These are phyloP conservation scores for Trichophyton simii DNA, from an alignment of 2,329 filamentous ascomycete genomes.

Conservation along the genomic window DNA sequence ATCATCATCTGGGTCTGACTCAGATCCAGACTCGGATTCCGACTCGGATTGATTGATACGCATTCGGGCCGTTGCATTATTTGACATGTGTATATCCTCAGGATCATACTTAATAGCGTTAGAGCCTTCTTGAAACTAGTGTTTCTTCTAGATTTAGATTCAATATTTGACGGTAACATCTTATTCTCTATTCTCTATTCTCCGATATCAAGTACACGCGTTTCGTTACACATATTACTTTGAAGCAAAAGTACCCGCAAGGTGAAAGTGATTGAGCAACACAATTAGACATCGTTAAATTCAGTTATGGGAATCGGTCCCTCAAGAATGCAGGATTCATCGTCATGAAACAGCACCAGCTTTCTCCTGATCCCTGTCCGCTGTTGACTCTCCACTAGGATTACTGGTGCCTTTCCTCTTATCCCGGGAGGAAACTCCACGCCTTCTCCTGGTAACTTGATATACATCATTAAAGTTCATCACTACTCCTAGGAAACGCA, in stretches of 20 bases:
- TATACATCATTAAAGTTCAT: slow-evolving; percentile 99
- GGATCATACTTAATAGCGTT: not conserved
- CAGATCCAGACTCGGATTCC: slow-evolving; percentile 7
- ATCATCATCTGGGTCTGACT: slow-evolving; percentile 8
- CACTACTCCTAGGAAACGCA: slow-evolving; percentile 87
- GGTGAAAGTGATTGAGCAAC: not conserved
- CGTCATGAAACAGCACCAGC: slow-evolving; percentile 1
- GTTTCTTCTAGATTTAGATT: not conserved
- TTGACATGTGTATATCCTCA: not conserved
- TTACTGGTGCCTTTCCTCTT: not conserved
- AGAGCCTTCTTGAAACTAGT: not conserved
- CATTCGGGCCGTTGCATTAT: not conserved
- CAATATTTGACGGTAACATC: not conserved
- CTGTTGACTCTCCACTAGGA: slow-evolving; percentile 16
- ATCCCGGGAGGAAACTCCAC: slow-evolving; percentile 12
- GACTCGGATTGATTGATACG: not conserved
- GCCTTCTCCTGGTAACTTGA: slow-evolving; percentile 55
- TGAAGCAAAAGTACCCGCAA: not conserved
- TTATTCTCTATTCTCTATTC: not conserved
- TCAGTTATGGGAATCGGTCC: too few species aligned
- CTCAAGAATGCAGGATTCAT: not conserved
- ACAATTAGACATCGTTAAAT: not conserved
- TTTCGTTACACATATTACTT: not conserved
- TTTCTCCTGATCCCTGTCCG: slow-evolving; percentile 23
- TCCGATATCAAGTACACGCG: not conserved